Conservation (phyloP, 2,329 filamentous ascomycete species). For the Fusarium napiforme region DNA sequence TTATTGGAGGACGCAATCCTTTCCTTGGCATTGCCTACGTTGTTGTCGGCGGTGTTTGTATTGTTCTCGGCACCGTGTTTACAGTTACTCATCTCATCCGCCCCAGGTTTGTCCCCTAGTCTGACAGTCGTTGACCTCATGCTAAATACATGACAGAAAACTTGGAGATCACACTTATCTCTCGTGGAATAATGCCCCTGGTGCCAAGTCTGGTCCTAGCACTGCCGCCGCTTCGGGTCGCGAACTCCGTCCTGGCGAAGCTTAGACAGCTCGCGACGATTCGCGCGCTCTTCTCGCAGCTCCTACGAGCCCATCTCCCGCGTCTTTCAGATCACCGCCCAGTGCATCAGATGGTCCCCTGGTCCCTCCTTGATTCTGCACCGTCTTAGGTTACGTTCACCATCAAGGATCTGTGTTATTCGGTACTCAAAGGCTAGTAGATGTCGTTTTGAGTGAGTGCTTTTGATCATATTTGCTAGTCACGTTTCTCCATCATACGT, state of each 20-base stretch:
- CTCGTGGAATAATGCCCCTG: conserved; percentile 82
- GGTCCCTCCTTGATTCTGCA: not conserved
- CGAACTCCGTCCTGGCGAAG: conserved; percentile 59
- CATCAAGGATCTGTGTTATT: conserved; percentile 3
- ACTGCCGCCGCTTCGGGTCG: conserved; percentile 66
- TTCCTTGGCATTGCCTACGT: conserved; percentile 97
- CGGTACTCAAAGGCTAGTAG: not conserved
- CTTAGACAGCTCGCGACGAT: conserved; percentile 51
- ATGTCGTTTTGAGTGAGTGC: conserved; percentile 8
- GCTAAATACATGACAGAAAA: conserved; percentile 70
- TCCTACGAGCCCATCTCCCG: conserved; percentile 18
- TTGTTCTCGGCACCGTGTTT: conserved; percentile 88
- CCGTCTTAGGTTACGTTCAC: not conserved
- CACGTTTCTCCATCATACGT: conserved; percentile 9
- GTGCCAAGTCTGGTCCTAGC: conserved; percentile 55
- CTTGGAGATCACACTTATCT: conserved; percentile 97
- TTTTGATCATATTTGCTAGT: conserved; percentile 24
- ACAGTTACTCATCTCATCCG: conserved; percentile 91
- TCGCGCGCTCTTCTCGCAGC: conserved; percentile 36
- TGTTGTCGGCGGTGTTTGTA: conserved; percentile 91
- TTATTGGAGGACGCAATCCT: conserved; percentile 94
- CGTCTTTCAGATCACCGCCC: conserved; percentile 13
- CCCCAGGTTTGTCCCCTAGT: conserved; percentile 72
- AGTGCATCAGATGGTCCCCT: conserved; percentile 1
- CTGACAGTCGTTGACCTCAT: not conserved